A percentile compares a stretch with the other conserved stretches of the same genome.
Conservation (phyloP, 768 basidiomycete species). For the Cystofilobasidium bisporidii region DNA sequence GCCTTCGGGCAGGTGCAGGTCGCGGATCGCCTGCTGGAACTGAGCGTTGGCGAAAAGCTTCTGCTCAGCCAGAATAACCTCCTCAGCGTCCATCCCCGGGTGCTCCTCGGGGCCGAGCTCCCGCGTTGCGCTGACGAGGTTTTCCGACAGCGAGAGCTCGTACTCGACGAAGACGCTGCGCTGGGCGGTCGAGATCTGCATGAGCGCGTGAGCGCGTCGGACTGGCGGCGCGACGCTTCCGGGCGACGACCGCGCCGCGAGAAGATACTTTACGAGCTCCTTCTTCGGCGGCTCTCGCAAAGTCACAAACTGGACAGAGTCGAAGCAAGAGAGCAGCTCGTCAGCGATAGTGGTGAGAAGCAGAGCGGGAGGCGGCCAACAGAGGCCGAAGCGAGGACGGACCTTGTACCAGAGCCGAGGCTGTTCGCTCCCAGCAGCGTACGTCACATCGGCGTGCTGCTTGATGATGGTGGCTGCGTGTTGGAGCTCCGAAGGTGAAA, state of each 20-base stretch:
- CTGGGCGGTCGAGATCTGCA: neutral
- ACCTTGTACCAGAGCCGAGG: too few species aligned
- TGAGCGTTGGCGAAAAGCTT: neutral
- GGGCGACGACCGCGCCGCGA: neutral
- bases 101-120: neutral
- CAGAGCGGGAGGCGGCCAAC: too few species aligned
- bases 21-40: neutral
- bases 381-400: too few species aligned
- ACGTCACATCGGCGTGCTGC: neutral
- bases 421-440: too few species aligned
- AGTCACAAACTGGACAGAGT: neutral
- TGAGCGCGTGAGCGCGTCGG: neutral
- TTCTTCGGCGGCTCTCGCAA: neutral
- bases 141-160: too few species aligned
- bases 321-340: too few species aligned
- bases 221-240: neutral
- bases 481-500: neutral
- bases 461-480: constrained; percentile 1
- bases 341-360: too few species aligned
- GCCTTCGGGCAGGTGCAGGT: neutral
- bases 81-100: neutral
- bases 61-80: constrained; percentile 1
- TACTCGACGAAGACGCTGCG: neutral
- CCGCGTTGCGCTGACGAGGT: neutral
- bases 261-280: neutral